Base-by-base conservation (phyloP, 768 basidiomycete species). In the Mrakia hoshinonis region DNA sequence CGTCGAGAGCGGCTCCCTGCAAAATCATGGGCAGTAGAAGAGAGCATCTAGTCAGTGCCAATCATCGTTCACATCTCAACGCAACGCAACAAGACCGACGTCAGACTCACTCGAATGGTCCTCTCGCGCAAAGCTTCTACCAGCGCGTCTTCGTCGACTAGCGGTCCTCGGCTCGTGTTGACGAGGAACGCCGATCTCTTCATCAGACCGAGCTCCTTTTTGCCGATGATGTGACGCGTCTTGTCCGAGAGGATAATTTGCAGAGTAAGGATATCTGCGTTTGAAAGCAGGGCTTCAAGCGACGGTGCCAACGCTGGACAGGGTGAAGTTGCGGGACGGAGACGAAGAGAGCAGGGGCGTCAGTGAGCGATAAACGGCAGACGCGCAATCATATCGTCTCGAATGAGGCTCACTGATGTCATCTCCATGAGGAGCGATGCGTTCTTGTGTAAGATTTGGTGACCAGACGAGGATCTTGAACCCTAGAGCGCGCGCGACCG, bases 401-500 rank as follows among this genome's bases (percentile, higher is more conserved):
- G 12, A 43, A 39, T 18, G 11, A 15, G n/a, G 2, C 64, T n/a
- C 38, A 68, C 81, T 81, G 74, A 80, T 84, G 47, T 82, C 83
- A 4, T 84, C 85, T 4, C 85, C 85, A 1, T 84, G 85, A 15
- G 75, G 79, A 4, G 81, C 80, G 12, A 85, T 86, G 11, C 86
- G 81, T 73, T 85, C 85, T 12, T 81, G 81, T 0, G 86, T 88
- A 20, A 89, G 78, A 76, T 88, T 81, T 0, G 86, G 86, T 4
- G 85, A 86, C 87, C 87, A 89, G 0, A 82, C 87, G 47, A 85
- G 78, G 13, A 87, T 83, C 61, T 79, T 81, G 85, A 88, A 85
- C 24, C 82, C 80, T 73, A 88, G 87, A 2, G 82, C 84, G 73
- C 83, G 83, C 7, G 84, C 87, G 72, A 87, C 85, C 73, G 63